Base-by-base conservation (phyloP, 2,329 filamentous ascomycete genomes). In the Capronia americana region DNA sequence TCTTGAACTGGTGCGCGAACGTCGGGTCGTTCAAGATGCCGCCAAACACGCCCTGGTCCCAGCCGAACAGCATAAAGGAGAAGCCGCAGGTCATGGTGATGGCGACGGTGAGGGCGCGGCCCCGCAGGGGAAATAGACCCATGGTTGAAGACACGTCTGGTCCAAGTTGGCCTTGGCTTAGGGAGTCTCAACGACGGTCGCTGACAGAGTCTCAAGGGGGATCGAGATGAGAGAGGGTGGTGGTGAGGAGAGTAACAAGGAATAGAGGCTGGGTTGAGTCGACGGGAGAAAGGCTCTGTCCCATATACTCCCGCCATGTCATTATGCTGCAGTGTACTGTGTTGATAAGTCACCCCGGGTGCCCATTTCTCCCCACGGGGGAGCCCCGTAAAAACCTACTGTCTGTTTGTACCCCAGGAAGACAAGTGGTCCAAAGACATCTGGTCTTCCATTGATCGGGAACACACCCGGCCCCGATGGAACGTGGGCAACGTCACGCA, bases 21-120 rank as follows among this genome's bases (percentile, higher is more conserved):
- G 74, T 26, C 12, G 67, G 54, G 61, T 74, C 73, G 26, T 59
- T 56, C 44, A 77, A 70, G 54, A 78, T 69, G 64, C 75, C 75
- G 24, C 74, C 73, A 71, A 77, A 76, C 66, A 78, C 63, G 56
- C 75, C 76, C 70, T 77, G 76, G 63, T 78, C 74, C 66, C 77
- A 78, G 57, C 76, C 76, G 67, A 77, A 77, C 26, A 87, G 82
- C 7, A 87, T 77, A 77, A 88, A 88, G 17, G 85, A 86, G 17
- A 61, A n/a, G 14, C 61, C 65, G 46, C 54, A 64, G 4, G 56
- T 56, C 24, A 67, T 24, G 11, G 57, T 30, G 46, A 65, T 65
- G 23, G 30, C 38, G n/a, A 48, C 53, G 4, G 23, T 34, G 7
- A 63, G 55, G 23, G 26, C 26, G 23, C 51, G 61, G 14, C 61